Conservation (phyloP, 306 rosid genomes). For the Mimosa bimucronata region DNA sequence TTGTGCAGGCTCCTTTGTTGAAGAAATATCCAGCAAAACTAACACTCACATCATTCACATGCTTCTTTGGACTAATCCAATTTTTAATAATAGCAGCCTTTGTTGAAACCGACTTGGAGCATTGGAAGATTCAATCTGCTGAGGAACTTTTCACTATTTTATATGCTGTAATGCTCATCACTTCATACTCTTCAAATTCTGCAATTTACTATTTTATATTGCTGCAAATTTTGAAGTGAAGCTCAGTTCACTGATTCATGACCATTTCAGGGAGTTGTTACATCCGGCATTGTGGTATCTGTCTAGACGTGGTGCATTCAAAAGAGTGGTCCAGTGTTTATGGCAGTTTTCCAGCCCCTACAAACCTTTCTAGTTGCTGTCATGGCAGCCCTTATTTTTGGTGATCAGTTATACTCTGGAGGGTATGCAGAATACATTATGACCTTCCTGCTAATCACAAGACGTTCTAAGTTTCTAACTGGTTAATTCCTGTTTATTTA, state of each 20-base stretch:
- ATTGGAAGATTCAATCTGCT: constrained; percentile 59
- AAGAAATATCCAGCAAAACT: constrained; percentile 69
- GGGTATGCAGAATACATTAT: constrained; percentile 38
- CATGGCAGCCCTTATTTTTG: constrained; percentile 49
- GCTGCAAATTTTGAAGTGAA: constrained; percentile 3
- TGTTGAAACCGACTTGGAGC: constrained; percentile 55
- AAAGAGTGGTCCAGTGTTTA: constrained; percentile 61
- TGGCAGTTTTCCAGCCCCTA: constrained; percentile 58
- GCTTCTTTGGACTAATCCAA: constrained; percentile 73
- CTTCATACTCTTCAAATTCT: not conserved
- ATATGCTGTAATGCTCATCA: constrained; percentile 54
- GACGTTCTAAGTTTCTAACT: not conserved
- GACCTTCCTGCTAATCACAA: not conserved
- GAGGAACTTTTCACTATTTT: constrained; percentile 58
- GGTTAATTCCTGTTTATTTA: constrained; percentile 2
- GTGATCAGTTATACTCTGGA: constrained; percentile 48
- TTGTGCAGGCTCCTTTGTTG: constrained; percentile 61
- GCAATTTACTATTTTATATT: no score
- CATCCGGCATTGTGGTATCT: constrained; percentile 57
- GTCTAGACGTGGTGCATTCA: constrained; percentile 77
- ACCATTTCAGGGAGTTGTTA: constrained; percentile 54
- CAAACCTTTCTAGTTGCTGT: constrained; percentile 53
- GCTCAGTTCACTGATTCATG: constrained; percentile 20
- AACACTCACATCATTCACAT: constrained; percentile 57
- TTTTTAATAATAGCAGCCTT: constrained; percentile 66